Evolutionary conservation across 1,284 basidiomycete genomes (phyloP).

Genomic region (Ustilago curta): DNA sequence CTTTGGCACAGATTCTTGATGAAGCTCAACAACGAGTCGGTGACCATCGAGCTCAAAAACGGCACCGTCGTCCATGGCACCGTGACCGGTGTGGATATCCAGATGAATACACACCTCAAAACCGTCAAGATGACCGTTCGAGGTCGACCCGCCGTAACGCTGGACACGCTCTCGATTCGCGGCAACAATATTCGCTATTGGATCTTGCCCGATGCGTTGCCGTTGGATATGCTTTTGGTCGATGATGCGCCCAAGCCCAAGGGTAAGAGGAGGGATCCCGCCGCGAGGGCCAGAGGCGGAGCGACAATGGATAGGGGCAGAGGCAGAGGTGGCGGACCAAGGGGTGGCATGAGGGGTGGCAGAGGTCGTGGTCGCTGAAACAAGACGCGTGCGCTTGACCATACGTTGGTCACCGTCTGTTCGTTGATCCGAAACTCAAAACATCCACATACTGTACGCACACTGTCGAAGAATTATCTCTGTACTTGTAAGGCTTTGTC

Average conservation of each 20-base stretch:
- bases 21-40: conserved; percentile 99
- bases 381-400: neutral
- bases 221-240: conserved; percentile 93
- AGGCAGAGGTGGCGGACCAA: conserved; percentile 54
- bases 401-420: neutral
- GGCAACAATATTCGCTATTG: conserved; percentile 79
- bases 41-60: conserved; percentile 98
- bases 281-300: conserved; percentile 28
- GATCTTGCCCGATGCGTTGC: conserved; percentile 93
- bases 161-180: conserved; percentile 69
- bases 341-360: conserved; percentile 39
- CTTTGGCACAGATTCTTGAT: conserved; percentile 83
- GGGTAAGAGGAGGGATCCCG: conserved; percentile 66
- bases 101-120: conserved; percentile 96
- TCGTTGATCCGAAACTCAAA: no score
- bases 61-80: conserved; percentile 95
- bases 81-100: conserved; percentile 78
- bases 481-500: conserved; percentile 20
- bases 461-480: no score
- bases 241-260: conserved; percentile 98
- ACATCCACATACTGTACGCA: no score
- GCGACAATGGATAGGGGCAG: conserved; percentile 57
- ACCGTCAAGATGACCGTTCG: conserved; percentile 94
- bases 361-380: conserved; percentile 24
- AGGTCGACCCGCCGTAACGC: conserved; percentile 82